Conservation (phyloP, 2,329 filamentous ascomycete genomes). For the Aspergillus fijiensis region DNA sequence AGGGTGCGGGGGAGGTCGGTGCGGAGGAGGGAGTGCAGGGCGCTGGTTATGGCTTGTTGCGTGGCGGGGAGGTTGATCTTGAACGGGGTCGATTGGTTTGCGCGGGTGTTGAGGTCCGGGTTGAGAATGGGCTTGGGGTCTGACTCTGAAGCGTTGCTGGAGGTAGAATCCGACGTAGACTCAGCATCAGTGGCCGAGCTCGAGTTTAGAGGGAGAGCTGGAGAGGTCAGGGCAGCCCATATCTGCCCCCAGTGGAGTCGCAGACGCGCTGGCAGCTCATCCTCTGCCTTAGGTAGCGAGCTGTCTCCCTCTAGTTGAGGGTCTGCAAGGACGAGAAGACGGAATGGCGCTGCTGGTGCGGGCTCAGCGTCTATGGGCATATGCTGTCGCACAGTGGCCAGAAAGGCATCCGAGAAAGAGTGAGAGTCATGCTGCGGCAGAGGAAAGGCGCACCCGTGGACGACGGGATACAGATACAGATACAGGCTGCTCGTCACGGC, state of each 20-base stretch:
- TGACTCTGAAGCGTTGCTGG: background rate
- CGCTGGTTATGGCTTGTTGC: slow-evolving; percentile 17
- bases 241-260: slow-evolving; percentile 35
- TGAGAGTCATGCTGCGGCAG: slow-evolving; percentile 31
- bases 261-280: slow-evolving; percentile 46
- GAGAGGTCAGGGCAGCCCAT: slow-evolving; percentile 15
- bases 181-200: background rate
- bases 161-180: background rate
- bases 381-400: slow-evolving; percentile 41
- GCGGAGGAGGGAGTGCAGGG: slow-evolving; percentile 47
- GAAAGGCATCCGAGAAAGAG: slow-evolving; percentile 22
- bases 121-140: background rate
- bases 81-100: background rate
- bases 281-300: slow-evolving; percentile 62
- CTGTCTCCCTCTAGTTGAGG: slow-evolving; percentile 93
- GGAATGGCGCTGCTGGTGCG: slow-evolving; percentile 59
- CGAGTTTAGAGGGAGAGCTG: slow-evolving; percentile 13
- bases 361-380: slow-evolving; percentile 19
- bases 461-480: slow-evolving; percentile 83
- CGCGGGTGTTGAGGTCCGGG: slow-evolving; percentile 13
- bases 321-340: slow-evolving; percentile 83
- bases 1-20: slow-evolving; percentile 69
- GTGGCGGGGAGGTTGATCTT: slow-evolving; percentile 11
- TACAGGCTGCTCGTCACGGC: slow-evolving; percentile 70
- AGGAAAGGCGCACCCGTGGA: slow-evolving; percentile 79